Evolutionary conservation across 2,329 filamentous ascomycete species (phyloP).

Genomic region (Cercospora sesami): DNA sequence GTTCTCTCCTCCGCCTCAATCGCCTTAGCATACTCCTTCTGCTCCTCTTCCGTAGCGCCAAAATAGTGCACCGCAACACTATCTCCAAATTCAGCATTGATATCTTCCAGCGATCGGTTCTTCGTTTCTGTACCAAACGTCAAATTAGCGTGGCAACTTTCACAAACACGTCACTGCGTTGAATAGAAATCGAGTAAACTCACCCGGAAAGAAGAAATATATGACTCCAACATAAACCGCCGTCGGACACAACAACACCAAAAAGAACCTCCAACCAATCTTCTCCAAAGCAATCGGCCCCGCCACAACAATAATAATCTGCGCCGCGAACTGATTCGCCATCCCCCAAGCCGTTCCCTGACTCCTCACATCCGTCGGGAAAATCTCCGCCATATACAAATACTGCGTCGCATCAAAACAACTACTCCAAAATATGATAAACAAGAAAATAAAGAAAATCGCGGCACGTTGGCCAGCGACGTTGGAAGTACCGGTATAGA

Average conservation of each 20-base stretch:
- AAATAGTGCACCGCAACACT: constrained; percentile 19
- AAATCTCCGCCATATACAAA: constrained; percentile 46
- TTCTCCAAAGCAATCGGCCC: constrained; percentile 43
- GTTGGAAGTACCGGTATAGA: constrained; percentile 37
- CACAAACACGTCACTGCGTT: background rate
- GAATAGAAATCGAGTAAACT: background rate
- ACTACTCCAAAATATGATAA: constrained; percentile 43
- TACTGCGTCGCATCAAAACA: constrained; percentile 52
- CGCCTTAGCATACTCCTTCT: constrained; percentile 16
- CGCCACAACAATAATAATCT: constrained; percentile 40
- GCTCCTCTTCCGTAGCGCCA: constrained; percentile 17
- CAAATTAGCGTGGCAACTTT: background rate
- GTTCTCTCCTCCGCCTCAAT: background rate
- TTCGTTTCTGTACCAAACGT: constrained; percentile 21
- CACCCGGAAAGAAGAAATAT: constrained; percentile 26
- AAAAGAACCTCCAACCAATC: constrained; percentile 48
- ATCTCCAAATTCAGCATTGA: constrained; percentile 40
- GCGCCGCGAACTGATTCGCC: constrained; percentile 40
- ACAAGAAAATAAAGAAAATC: constrained; percentile 49
- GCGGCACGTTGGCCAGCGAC: constrained; percentile 44
- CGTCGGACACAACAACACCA: constrained; percentile 44
- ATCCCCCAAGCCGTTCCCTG: constrained; percentile 44
- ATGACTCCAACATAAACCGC: constrained; percentile 29
- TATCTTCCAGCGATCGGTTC: constrained; percentile 44
- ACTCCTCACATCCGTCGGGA: constrained; percentile 45